Evolutionary conservation across 148 eudicot genomes (phyloP).

Genomic region (Vaccinium corymbosum): DNA sequence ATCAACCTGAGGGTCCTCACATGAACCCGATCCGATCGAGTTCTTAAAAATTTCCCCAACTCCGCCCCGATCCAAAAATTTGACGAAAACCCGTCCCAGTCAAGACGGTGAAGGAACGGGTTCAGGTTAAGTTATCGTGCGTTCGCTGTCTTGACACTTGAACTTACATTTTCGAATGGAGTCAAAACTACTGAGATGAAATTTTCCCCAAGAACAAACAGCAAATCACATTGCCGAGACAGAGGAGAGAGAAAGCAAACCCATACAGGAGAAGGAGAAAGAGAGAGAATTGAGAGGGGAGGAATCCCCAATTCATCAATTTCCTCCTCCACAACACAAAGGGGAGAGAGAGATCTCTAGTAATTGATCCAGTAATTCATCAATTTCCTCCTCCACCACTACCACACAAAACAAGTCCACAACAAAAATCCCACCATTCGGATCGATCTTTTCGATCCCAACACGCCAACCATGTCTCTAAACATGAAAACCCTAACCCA

Average conservation of each 20-base stretch:
- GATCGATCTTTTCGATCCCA: background rate
- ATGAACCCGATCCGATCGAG: too few relatives aligned
- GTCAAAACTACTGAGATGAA: background rate
- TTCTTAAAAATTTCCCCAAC: too few relatives aligned
- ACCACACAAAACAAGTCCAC: background rate
- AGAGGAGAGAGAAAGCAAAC: background rate
- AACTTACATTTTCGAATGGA: too few relatives aligned
- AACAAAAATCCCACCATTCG: background rate
- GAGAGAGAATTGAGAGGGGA: background rate
- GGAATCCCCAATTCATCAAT: background rate
- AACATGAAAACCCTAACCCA: constrained; percentile 90
- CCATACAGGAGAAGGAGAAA: background rate
- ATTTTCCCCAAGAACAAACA: background rate
- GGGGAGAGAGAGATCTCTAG: too few relatives aligned
- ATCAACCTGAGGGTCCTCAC: too few relatives aligned
- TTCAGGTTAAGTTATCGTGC: too few relatives aligned
- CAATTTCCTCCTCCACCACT: background rate
- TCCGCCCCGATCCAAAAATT: too few relatives aligned
- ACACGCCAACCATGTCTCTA: constrained; percentile 48
- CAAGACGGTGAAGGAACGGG: too few relatives aligned
- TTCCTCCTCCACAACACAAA: background rate
- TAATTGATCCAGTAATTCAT: background rate
- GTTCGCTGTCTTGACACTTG: too few relatives aligned
- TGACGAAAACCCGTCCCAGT: too few relatives aligned
- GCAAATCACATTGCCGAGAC: background rate